phyloP scores from a whole-genome alignment of 129 eudicot genomes.

The Kitagawia praeruptora region DNA sequence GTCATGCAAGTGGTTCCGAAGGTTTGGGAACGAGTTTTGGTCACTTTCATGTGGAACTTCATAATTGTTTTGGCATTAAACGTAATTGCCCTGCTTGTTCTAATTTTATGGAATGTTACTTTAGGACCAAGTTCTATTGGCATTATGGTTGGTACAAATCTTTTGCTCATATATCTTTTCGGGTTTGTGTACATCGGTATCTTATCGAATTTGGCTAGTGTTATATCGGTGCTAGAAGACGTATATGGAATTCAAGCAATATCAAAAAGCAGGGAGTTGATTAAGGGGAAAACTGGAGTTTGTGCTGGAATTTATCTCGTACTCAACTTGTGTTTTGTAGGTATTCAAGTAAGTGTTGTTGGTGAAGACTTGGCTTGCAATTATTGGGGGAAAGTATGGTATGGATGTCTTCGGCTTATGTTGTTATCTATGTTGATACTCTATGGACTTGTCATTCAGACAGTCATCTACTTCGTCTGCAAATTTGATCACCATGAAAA shows the following conservation, averaged over 20 bases:
- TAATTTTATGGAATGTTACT: slow-evolving; percentile 1
- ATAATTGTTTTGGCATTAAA: slow-evolving; percentile 23
- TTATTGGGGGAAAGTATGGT: slow-evolving; percentile 12
- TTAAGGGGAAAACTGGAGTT: slow-evolving; percentile 35
- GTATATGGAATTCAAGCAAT: slow-evolving; percentile 41
- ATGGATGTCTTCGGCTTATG: slow-evolving; percentile 16
- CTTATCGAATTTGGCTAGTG: slow-evolving; percentile 44
- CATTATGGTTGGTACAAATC: neutral
- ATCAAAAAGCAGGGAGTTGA: slow-evolving; percentile 38
- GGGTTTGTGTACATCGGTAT: slow-evolving; percentile 31
- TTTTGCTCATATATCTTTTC: slow-evolving; percentile 20
- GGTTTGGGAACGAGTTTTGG: slow-evolving; percentile 52
- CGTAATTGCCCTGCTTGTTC: slow-evolving; percentile 15
- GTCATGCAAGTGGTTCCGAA: slow-evolving; percentile 44
- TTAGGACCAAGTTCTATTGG: slow-evolving; percentile 15
- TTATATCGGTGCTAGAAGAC: slow-evolving; percentile 46
- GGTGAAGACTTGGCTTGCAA: neutral
- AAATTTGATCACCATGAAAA: slow-evolving; percentile 46
- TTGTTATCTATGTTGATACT: slow-evolving; percentile 28
- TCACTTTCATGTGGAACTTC: slow-evolving; percentile 44
- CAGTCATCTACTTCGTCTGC: slow-evolving; percentile 43
- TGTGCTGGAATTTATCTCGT: slow-evolving; percentile 15
- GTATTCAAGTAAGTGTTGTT: slow-evolving; percentile 25
- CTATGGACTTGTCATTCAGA: slow-evolving; percentile 29
- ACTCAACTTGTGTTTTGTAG: slow-evolving; percentile 26